A percentile compares a stretch with the other conserved stretches of the same genome.
These are phyloP conservation scores for Daldinia caldariorum DNA, from an alignment of 495 filamentous ascomycete genomes.

Conservation along the genomic window DNA sequence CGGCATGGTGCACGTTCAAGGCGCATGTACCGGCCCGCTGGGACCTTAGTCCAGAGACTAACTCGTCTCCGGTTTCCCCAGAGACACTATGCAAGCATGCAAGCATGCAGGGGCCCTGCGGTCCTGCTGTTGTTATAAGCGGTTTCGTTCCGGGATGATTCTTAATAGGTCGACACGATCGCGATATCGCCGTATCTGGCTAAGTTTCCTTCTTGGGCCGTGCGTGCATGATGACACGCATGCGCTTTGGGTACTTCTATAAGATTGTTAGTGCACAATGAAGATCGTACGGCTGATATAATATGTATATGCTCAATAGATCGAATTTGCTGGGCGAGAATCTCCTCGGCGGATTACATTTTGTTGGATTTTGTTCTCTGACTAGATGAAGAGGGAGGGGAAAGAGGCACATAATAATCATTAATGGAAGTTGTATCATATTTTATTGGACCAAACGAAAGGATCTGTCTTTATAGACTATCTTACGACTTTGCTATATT, in stretches of 20 bases:
- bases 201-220: neutral
- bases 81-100: neutral
- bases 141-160: neutral
- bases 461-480: neutral
- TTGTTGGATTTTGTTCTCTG: neutral
- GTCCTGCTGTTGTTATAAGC: neutral
- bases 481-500: conserved; percentile 1
- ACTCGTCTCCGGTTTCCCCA: conserved; percentile 1
- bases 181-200: neutral
- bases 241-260: neutral
- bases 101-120: neutral
- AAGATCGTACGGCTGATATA: neutral
- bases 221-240: conserved; percentile 4
- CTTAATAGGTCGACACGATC: neutral
- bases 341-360: neutral
- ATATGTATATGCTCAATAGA: neutral
- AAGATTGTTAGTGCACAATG: neutral
- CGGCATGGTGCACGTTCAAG: neutral
- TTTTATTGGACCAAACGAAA: neutral
- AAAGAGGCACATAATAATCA: neutral
- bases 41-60: conserved; percentile 1
- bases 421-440: no score
- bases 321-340: neutral
- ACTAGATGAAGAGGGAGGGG: neutral
- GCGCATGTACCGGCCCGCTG: neutral